Percentiles rank a stretch among this genome's conserved stretches.
phyloP scores from a whole-genome alignment of 2,329 filamentous ascomycete species.

The Penicillium palitans region DNA sequence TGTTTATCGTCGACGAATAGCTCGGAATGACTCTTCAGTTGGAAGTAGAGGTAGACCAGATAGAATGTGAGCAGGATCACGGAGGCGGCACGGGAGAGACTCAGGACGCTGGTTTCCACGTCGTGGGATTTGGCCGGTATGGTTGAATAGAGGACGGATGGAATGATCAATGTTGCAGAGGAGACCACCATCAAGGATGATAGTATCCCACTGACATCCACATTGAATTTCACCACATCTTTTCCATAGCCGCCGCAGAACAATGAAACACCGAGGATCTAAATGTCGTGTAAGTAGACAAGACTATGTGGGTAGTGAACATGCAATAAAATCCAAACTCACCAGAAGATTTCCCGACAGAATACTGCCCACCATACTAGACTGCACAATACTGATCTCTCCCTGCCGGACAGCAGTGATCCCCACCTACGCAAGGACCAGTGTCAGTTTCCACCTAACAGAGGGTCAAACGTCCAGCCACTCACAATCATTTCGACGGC shows the following conservation, averaged over 20 bases:
- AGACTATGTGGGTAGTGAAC: background rate
- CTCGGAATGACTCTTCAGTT: constrained; percentile 42
- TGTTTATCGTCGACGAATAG: constrained; percentile 18
- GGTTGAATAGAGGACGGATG: constrained; percentile 38
- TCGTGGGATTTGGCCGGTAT: constrained; percentile 9
- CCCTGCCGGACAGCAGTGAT: constrained; percentile 71
- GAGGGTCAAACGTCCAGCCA: constrained; percentile 41
- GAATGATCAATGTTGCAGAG: constrained; percentile 76
- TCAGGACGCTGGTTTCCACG: constrained; percentile 15
- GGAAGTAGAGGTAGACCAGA: constrained; percentile 56
- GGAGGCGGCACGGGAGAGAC: constrained; percentile 54
- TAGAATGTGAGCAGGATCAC: constrained; percentile 57
- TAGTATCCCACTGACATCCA: constrained; percentile 80
- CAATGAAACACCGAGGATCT: constrained; percentile 79
- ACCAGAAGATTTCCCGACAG: constrained; percentile 76
- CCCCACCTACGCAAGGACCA: constrained; percentile 16
- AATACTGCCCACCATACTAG: constrained; percentile 81
- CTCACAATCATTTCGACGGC: constrained; percentile 62
- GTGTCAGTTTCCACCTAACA: background rate
- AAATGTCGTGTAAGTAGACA: background rate
- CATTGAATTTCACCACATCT: constrained; percentile 77
- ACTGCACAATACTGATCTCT: constrained; percentile 79
- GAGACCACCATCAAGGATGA: constrained; percentile 72
- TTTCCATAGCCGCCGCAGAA: constrained; percentile 75
- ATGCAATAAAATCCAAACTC: background rate